Evolutionary conservation across 1,139 yeast species (phyloP), one percentile per base, ranked within the genome.

Genomic region (Hemisphaericaspora lyxosophila): DNA sequence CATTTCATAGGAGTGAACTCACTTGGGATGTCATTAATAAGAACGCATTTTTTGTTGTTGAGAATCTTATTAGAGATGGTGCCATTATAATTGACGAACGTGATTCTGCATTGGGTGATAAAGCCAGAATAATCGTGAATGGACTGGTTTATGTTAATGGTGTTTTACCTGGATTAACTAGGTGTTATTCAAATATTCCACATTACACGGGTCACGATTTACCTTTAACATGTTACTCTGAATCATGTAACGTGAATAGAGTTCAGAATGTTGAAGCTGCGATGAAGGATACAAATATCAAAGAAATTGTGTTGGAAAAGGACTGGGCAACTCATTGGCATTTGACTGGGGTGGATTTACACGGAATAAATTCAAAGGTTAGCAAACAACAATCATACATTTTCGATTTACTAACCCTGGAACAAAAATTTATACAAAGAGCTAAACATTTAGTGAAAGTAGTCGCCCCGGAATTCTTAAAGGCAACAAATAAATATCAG

Each of bases 301-400:
- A 59, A 29, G 68, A 67, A 12, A 57, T 70, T 15, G 61, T 60
- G 0, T 58, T 71, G 26, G 74, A 67, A 7, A 73, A 67, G 28
- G 84, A 84, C 49, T 86, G 95, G 95, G 82, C 85, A 0, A 73
- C 80, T 9, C 86, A 80, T 53, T 86, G 94, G 90, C 73, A 78
- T 38, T 50, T 85, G 19, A 69, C 82, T 0, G 74, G 76, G 3
- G 80, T 75, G 14, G 83, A 79, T 35, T 54, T 85, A 25, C 62
- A 70, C 9, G 75, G 70, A 26, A 64, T 81, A 11, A 83, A 78
- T 41, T 77, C 75, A 20, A 64, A 63, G 8, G 77, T 79, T 36
- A 69, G 83, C 8, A 80, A 80, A 51, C 71, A 82, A 27, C 96
- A 88, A 55, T 83, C 87, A 37, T 80, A 82, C 35, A 75, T 87